Conservation (phyloP, 129 eudicot species). For the Chrysanthemum seticuspe region DNA sequence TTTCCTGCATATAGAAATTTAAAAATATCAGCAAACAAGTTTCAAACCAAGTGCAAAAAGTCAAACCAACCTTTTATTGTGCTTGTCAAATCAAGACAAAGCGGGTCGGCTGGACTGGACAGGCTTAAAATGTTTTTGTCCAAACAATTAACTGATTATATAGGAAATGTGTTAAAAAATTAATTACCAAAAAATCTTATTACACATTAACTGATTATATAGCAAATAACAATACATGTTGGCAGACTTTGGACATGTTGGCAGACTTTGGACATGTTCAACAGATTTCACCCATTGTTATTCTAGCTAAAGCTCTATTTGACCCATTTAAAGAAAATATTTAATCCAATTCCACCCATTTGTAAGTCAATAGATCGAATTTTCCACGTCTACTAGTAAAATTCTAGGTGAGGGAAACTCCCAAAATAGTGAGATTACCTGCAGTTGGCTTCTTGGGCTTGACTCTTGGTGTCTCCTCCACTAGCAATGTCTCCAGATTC, state of each 20-base stretch:
- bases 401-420: background rate
- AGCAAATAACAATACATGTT: no score
- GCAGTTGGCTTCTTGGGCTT: constrained; percentile 82
- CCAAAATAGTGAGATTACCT: constrained; percentile 32
- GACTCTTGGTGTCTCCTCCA: constrained; percentile 80
- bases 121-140: no score
- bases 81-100: background rate
- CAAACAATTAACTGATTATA: no score
- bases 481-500: constrained; percentile 72
- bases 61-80: no score
- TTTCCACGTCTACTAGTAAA: background rate
- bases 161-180: no score
- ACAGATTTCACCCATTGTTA: no score
- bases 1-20: constrained; percentile 34
- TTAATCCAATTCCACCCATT: background rate
- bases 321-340: background rate
- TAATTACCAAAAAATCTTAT: no score
- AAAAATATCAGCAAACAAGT: constrained; percentile 1
- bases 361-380: background rate
- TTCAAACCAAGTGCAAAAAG: background rate
- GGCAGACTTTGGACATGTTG: no score
- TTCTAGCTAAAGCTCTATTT: background rate
- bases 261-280: no score
- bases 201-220: no score
- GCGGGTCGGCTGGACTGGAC: no score